Base-by-base conservation (phyloP, 257 asterid genomes). In the Solanum raphanifolium region DNA sequence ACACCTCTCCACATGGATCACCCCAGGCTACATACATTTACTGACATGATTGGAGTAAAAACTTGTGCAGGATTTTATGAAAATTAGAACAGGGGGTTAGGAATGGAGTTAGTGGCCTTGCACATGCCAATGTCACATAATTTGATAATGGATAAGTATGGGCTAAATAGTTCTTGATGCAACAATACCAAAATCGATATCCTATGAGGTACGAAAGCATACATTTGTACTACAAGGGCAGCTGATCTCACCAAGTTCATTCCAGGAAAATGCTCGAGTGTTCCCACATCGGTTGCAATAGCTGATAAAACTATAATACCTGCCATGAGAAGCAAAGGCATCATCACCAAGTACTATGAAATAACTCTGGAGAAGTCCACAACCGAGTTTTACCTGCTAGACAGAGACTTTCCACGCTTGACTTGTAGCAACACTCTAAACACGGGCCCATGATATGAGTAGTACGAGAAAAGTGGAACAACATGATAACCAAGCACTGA, bases 401-500 rank as follows among this genome's bases (percentile, higher is more conserved):
- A 87, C 3, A 93, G 92, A 91, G 90, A 92, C 93, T 92, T 93
- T 90, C 99, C 99, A 83, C 94, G 97, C 90, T 89, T 93, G 89
- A 97, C 93, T 88, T 93, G 95, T 88, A 97, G 95, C 98, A 95
- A 90, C 41, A 91, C 95, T 90, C 99, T 94, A 86, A 97, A 97
- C 76, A 97, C 95, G 0, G 98, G 99, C 68, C 99, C 98, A 87
- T 95, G 99, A 93, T 91, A 97, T 1, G 99, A 95, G 92, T 97
- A 97, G 93, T 95, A 93, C 5, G 99, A 97, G 93, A 97, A 97
- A 73, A 97, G 96, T 6, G 99, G 99, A 87, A 89, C 90, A 20
- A 97, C 96, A 55, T 93, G 98, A 90, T 93, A 95, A 76, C 98
- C 98, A 90, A 95, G 89, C 35, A 94, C 94, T 39, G 95, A 91